Evolutionary conservation across 495 filamentous ascomycete genomes (phyloP).

Genomic region (Pyrenopolyporus hunteri): DNA sequence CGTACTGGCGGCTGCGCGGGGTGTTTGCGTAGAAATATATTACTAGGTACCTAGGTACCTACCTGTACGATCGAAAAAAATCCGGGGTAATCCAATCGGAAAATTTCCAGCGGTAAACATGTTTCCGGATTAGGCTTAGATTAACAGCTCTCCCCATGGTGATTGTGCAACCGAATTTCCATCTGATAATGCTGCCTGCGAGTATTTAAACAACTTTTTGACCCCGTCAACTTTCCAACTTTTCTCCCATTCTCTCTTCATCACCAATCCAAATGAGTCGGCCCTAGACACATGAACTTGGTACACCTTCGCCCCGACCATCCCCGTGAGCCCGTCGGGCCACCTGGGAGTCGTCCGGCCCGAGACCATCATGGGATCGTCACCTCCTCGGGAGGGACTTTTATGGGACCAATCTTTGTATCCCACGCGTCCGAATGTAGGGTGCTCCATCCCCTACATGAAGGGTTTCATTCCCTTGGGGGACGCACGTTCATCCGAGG

Average conservation of each 20-base stretch:
- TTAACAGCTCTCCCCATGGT: not conserved
- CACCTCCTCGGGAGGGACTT: not conserved
- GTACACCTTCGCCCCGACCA: not conserved
- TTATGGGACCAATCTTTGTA: slow-evolving; percentile 25
- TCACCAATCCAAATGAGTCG: too few relatives aligned
- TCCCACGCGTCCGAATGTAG: not conserved
- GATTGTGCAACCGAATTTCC: not conserved
- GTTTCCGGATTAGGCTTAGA: not conserved
- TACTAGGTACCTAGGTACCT: not conserved
- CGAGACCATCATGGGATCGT: not conserved
- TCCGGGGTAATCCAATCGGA: slow-evolving; percentile 19
- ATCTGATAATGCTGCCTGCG: not conserved
- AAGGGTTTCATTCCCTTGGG: not conserved
- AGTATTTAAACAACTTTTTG: too few relatives aligned
- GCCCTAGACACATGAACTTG: not conserved
- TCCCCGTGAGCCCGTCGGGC: too few relatives aligned
- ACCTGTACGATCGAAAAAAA: not conserved
- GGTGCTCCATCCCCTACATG: slow-evolving; percentile 13
- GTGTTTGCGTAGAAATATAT: too few relatives aligned
- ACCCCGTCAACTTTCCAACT: too few relatives aligned
- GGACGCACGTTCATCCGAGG: not conserved
- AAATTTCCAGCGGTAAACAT: not conserved
- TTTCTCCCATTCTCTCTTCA: too few relatives aligned
- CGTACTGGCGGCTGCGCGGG: too few relatives aligned
- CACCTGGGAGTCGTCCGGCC: not conserved